Percentiles rank a stretch among this genome's conserved stretches.
These are phyloP conservation scores for Leucosporidium scottii DNA, from an alignment of 768 basidiomycete genomes.

Conservation along the genomic window DNA sequence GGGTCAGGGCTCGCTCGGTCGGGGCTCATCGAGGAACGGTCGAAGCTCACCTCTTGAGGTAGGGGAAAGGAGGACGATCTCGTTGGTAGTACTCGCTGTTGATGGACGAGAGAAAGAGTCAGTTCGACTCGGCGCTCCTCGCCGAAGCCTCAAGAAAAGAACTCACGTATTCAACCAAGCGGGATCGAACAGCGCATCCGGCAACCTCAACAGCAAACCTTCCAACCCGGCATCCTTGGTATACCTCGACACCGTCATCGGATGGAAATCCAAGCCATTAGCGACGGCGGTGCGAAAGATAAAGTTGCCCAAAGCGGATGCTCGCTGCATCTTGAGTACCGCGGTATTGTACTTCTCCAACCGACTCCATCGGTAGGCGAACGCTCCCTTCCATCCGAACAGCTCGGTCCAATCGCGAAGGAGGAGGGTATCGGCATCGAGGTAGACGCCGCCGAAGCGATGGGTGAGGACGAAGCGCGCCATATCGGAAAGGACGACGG, in stretches of 20 bases:
- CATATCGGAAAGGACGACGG: conserved; percentile 92
- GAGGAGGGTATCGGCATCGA: conserved; percentile 93
- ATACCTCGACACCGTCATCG: conserved; percentile 87
- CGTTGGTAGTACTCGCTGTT: conserved; percentile 55
- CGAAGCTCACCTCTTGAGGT: conserved; percentile 54
- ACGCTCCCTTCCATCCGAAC: conserved; percentile 94
- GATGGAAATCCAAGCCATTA: conserved; percentile 93
- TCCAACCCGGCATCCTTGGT: conserved; percentile 82
- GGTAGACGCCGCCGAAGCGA: conserved; percentile 90
- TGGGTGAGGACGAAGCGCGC: conserved; percentile 93
- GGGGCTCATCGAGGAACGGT: neutral
- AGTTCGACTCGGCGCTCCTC: neutral
- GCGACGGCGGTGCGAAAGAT: conserved; percentile 88
- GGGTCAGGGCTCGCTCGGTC: too few species aligned
- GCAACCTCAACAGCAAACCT: conserved; percentile 74
- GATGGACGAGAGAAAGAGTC: conserved; percentile 45
- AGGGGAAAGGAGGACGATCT: conserved; percentile 88
- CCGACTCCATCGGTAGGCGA: conserved; percentile 93
- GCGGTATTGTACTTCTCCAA: conserved; percentile 93
- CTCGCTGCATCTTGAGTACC: conserved; percentile 85
- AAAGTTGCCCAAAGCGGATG: conserved; percentile 86
- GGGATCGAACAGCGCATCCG: conserved; percentile 91
- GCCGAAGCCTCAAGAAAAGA: neutral
- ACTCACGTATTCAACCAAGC: conserved; percentile 75
- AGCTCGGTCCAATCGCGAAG: conserved; percentile 97